Conservation (phyloP, 2,329 filamentous ascomycete species). For the Anthostomella pinea region DNA sequence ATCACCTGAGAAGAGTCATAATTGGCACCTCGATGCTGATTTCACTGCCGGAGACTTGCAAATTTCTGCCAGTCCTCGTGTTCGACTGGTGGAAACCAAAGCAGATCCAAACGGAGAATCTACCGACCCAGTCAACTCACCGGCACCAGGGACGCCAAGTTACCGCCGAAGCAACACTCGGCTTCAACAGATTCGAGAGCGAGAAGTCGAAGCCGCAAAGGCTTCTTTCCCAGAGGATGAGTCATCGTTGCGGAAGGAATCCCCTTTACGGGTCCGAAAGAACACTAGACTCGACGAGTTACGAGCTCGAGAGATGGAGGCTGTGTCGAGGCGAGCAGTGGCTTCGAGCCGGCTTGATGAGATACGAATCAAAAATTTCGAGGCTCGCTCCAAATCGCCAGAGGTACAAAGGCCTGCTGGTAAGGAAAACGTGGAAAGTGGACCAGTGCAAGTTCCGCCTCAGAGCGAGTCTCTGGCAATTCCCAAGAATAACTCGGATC, state of each 20-base stretch:
- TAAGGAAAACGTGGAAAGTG: constrained; percentile 21
- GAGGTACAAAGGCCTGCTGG: constrained; percentile 34
- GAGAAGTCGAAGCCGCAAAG: constrained; percentile 33
- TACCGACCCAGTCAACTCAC: constrained; percentile 5
- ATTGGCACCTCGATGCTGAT: constrained; percentile 56
- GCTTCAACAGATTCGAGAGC: constrained; percentile 35
- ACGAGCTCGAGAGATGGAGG: constrained; percentile 41
- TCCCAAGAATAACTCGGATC: constrained; percentile 5
- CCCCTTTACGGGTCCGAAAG: no score
- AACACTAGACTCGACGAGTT: constrained; percentile 52
- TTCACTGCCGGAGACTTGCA: constrained; percentile 57
- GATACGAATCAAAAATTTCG: constrained; percentile 49
- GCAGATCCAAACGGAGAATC: constrained; percentile 8
- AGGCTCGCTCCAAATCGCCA: constrained; percentile 40
- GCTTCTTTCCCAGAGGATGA: constrained; percentile 22
- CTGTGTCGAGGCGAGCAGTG: constrained; percentile 44
- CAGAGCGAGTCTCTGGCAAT: constrained; percentile 5
- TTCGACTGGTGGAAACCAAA: constrained; percentile 37
- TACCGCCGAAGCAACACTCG: constrained; percentile 33
- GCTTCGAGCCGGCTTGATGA: constrained; percentile 51
- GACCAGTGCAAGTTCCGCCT: constrained; percentile 3
- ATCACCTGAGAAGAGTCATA: constrained; percentile 52
- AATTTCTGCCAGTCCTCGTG: constrained; percentile 54
- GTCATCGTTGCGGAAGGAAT: no score
- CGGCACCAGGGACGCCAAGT: constrained; percentile 12